Evolutionary conservation across 306 rosid genomes (phyloP), one percentile per base, ranked within the genome.

Genomic region (Cucurbita ficifolia): DNA sequence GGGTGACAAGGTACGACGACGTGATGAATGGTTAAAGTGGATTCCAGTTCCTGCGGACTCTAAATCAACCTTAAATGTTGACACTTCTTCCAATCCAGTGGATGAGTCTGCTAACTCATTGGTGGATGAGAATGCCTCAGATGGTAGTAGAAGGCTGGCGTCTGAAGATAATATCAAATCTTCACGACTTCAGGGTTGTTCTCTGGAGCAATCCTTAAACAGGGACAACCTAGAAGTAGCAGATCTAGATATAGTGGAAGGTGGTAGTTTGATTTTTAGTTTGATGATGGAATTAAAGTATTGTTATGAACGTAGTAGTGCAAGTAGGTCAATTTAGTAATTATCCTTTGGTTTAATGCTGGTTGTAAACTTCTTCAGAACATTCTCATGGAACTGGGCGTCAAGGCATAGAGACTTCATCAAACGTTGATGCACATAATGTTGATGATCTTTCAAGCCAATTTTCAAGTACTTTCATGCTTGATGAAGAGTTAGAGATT

Each of bases 401-500:
- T 80, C 80, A 78, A 78, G 84, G 83, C 76, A 58, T 50, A 49
- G 82, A 78, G 62, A 76, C 21, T 57, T 84, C 76, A 12, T 74
- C 81, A 62, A 78, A 70, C 13, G 17, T 77, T 19, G 77, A 82
- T 73, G 76, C 65, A 46, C 76, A 79, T 81, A 85, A 86, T 78
- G 76, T 81, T 59, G 81, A 78, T 70, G 88, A 84, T 52, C 83
- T 82, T 57, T 83, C 91, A 10, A 83, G 82, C 78, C 96, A 94
- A 84, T 94, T 94, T 82, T 81, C 88, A 39, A 85, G 83, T 78
- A 89, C 99, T 53, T 94, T 94, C 86, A 81, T 94, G 99, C 89
- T 94, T 10, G 99, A 94, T 72, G 99, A 94, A 82, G 99, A 94
- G 85, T 84, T 94, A 19, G 99, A 94, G 78, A 82, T 88, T 14